A percentile compares a stretch with the other conserved stretches of the same genome.
phyloP scores from a whole-genome alignment of 2,329 filamentous ascomycete genomes.

The Grosmannia penicillata region DNA sequence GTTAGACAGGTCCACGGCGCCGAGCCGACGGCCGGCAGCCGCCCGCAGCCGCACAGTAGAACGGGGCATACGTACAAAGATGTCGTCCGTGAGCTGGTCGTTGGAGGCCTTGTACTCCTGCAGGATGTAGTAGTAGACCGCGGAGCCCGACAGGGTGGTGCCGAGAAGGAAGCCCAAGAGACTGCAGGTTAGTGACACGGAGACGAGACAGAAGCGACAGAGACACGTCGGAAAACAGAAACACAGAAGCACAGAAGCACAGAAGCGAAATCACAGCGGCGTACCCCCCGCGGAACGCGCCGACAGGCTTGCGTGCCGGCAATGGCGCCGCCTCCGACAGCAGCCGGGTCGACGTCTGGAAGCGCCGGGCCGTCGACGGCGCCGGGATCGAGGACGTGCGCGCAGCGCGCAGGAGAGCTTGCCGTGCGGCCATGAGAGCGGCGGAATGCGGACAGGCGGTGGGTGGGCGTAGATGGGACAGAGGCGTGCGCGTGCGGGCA shows the following conservation, averaged over 20 bases:
- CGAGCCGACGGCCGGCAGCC: too few relatives aligned
- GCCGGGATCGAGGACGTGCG: slow-evolving; percentile 18
- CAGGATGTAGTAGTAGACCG: slow-evolving; percentile 83
- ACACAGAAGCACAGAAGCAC: not conserved
- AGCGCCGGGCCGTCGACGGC: slow-evolving; percentile 21
- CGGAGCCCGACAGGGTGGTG: slow-evolving; percentile 60
- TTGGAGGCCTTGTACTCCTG: slow-evolving; percentile 91
- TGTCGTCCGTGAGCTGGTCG: slow-evolving; percentile 86
- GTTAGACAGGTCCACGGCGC: too few relatives aligned
- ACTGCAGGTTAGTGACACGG: slow-evolving; percentile 28
- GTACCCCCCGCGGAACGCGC: slow-evolving; percentile 47
- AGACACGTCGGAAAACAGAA: not conserved
- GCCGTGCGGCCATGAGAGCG: slow-evolving; percentile 28
- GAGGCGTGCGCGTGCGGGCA: not conserved
- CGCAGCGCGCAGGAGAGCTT: slow-evolving; percentile 22
- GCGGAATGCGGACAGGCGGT: not conserved
- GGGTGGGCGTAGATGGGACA: not conserved
- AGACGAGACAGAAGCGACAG: not conserved
- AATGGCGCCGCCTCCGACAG: slow-evolving; percentile 31
- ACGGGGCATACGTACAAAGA: slow-evolving; percentile 53
- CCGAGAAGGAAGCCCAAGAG: slow-evolving; percentile 87
- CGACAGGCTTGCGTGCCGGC: slow-evolving; percentile 42
- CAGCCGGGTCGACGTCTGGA: slow-evolving; percentile 33
- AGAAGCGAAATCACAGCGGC: slow-evolving; percentile 13
- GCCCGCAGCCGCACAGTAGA: too few relatives aligned